Percentiles rank a stretch among this genome's conserved stretches.
Conservation (phyloP, 2,329 filamentous ascomycete species). For the Chlorencoelia australis region DNA sequence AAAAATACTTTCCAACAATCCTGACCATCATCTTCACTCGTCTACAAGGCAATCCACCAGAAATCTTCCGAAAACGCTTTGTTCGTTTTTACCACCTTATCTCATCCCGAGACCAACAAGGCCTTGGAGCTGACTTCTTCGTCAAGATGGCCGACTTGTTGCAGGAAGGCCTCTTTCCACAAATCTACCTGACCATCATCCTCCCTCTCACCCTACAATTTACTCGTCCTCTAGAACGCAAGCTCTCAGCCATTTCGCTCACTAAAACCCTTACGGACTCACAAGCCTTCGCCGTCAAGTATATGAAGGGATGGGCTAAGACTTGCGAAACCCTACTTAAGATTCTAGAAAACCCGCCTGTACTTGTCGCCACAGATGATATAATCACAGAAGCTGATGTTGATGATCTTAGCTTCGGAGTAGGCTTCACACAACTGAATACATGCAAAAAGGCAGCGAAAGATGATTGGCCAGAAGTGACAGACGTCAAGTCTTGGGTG, state of each 20-base stretch:
- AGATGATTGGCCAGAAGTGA: conserved; percentile 81
- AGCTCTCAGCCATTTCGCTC: conserved; percentile 84
- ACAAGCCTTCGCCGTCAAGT: conserved; percentile 68
- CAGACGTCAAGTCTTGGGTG: conserved; percentile 74
- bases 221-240: conserved; percentile 78
- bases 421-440: conserved; percentile 88
- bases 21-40: conserved; percentile 72
- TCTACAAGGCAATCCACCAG: conserved; percentile 51
- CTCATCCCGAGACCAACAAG: conserved; percentile 57
- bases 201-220: conserved; percentile 84
- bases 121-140: conserved; percentile 89
- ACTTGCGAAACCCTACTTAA: conserved; percentile 86
- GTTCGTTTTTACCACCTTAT: conserved; percentile 92
- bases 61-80: conserved; percentile 78
- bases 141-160: conserved; percentile 74
- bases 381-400: conserved; percentile 80
- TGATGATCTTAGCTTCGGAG: conserved; percentile 88
- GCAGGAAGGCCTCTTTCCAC: conserved; percentile 69
- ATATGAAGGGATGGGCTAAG: conserved; percentile 82
- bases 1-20: conserved; percentile 47
- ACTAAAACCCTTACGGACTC: conserved; percentile 88
- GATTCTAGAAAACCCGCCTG: conserved; percentile 77
- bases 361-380: conserved; percentile 57
- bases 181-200: conserved; percentile 78
- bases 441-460: conserved; percentile 67